Evolutionary conservation across 139 green algal genomes (phyloP).

Genomic region (Chara braunii): DNA sequence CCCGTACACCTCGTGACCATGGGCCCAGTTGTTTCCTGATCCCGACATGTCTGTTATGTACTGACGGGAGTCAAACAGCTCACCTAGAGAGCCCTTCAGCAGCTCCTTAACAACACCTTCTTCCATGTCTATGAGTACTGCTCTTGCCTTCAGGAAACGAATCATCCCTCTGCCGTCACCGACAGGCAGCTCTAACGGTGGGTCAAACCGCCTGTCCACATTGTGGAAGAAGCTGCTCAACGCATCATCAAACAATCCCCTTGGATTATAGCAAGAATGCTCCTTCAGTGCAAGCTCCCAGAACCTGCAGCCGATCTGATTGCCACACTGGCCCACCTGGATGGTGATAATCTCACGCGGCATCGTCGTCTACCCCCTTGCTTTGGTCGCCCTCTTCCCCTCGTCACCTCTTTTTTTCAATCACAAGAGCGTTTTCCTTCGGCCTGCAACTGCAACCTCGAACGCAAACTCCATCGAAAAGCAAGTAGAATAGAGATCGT

Average conservation of each 20-base stretch:
- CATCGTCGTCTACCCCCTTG: too few relatives aligned
- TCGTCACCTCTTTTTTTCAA: too few relatives aligned
- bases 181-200: slow-evolving; percentile 54
- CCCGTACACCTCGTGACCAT: slow-evolving; percentile 66
- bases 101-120: slow-evolving; percentile 71
- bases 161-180: slow-evolving; percentile 51
- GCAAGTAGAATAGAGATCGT: too few relatives aligned
- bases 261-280: slow-evolving; percentile 62
- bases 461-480: too few relatives aligned
- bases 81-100: slow-evolving; percentile 53
- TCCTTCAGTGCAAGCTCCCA: slow-evolving; percentile 49
- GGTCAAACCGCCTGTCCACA: slow-evolving; percentile 56
- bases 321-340: slow-evolving; percentile 39
- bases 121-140: slow-evolving; percentile 79
- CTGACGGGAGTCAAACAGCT: slow-evolving; percentile 63
- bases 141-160: slow-evolving; percentile 51
- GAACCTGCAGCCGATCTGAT: slow-evolving; percentile 42
- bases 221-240: slow-evolving; percentile 78
- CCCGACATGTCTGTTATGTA: slow-evolving; percentile 67
- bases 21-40: slow-evolving; percentile 80
- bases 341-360: slow-evolving; percentile 41
- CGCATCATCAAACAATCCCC: slow-evolving; percentile 60
- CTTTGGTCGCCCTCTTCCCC: too few relatives aligned
- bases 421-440: too few relatives aligned
- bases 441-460: too few relatives aligned